Conservation (phyloP, 805 yeast genomes). For the Myxozyma sirexii region DNA sequence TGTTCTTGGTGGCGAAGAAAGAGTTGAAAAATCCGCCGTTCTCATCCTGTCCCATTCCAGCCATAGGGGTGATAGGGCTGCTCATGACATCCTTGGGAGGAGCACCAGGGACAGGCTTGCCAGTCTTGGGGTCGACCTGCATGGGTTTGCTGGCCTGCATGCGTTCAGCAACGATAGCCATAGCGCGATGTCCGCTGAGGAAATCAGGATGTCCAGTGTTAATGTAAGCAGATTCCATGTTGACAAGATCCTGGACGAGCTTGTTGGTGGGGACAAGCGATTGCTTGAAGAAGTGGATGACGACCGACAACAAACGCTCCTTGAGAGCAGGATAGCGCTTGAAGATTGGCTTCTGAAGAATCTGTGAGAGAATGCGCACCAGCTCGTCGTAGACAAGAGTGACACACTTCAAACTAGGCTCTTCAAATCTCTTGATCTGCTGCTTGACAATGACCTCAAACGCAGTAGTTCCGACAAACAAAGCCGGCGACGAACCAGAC, state of each 20-base stretch:
- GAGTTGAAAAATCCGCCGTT: constrained; percentile 90
- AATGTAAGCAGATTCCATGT: constrained; percentile 87
- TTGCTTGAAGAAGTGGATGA: constrained; percentile 76
- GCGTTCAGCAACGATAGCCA: constrained; percentile 88
- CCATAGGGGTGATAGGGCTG: constrained; percentile 17
- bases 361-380: constrained; percentile 84
- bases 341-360: constrained; percentile 77
- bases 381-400: constrained; percentile 91
- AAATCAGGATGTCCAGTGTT: constrained; percentile 98
- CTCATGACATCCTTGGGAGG: constrained; percentile 32
- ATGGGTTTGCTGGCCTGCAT: constrained; percentile 74
- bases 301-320: constrained; percentile 79
- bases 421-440: constrained; percentile 91
- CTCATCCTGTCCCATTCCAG: constrained; percentile 50
- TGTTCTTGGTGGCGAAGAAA: constrained; percentile 87
- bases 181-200: constrained; percentile 91
- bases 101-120: constrained; percentile 62
- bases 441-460: constrained; percentile 94
- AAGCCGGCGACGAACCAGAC: constrained; percentile 92
- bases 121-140: constrained; percentile 85
- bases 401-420: constrained; percentile 87
- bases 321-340: constrained; percentile 88
- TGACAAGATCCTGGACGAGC: constrained; percentile 81
- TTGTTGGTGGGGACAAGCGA: constrained; percentile 81
- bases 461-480: constrained; percentile 96